Base-by-base conservation (phyloP, 169 alveolate species). In the Blepharisma undulans region DNA sequence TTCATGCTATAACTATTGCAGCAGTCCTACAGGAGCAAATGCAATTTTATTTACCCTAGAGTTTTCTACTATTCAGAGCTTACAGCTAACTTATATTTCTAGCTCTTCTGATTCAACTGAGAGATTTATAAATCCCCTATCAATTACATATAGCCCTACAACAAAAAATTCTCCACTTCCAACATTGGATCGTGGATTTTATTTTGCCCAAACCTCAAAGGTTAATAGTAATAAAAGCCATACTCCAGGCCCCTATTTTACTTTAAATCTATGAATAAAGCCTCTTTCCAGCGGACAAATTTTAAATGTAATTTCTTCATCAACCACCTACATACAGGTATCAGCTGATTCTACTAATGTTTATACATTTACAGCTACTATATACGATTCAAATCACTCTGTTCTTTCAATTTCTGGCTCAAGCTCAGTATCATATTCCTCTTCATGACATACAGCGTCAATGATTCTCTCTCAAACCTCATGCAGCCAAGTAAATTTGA, bases 151-250 rank as follows among this genome's bases (percentile, higher is more conserved):
- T 18, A 48, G 14, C 66, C 14, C 66, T 0, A 18, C 66, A 48
- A 3, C 80, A 74, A 74, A 32, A 79, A 79, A 79, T 22, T 48
- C 74, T 2, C 86, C 86, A 29, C 30, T 82, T 30, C 89, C 89
- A 48, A 82, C 89, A 7, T 4, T 22, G 36, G 89, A 82, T 22
- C 74, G 89, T 21, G 89, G 89, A 8, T 82, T 82, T 8, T 82
- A 82, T 30, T 82, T 82, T 78, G 22, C 74, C 7, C 80, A 19
- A 25, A 29, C 36, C 7, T 29, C 80, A 72, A 72, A 22, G 19
- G 33, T 18, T 16, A 29, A 6, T 72, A 72, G 80, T 18, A 48
- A 48, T 48, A 48, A 48, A 48, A 48, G 66, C 14, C 66, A 48
- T 48, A 48, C 10, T 18, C 66, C 66, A 10, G 66, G 66, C 66